Base-by-base conservation (phyloP, 805 yeast genomes). In the Teunomyces lycoperdinae region DNA sequence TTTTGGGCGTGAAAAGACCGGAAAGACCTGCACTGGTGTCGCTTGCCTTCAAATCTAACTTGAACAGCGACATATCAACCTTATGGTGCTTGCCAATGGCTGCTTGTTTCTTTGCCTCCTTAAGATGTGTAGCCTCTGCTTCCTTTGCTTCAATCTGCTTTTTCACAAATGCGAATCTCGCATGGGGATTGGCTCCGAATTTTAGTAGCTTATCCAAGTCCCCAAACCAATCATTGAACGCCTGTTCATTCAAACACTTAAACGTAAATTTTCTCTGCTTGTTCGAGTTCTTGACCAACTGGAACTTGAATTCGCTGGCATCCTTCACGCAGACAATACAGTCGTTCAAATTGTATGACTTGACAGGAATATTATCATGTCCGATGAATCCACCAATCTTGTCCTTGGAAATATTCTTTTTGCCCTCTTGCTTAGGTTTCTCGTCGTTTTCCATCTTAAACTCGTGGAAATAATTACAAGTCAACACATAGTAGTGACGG, bases 191-290 rank as follows among this genome's bases (percentile, higher is more conserved):
- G 46, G 66, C 62, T 17, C 72, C 71, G 53, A 74, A 79, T 42
- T 72, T 68, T 29, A 78, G 70, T 53, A 84, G 64, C 51, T 81
- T 83, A 28, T 68, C 65, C 40, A 84, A 62, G 58, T 83, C 85
- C 27, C 71, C 74, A 31, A 70, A 64, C 89, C 89, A 84, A 53
- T 71, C 73, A 24, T 58, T 59, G 44, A 76, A 76, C 44, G 79
- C 79, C 31, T 64, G 69, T 11, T 55, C 62, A 26, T 68, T 70
- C 50, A 74, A 58, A 62, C 84, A 66, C 66, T 75, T 68, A 61
- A 78, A 78, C 1, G 73, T 67, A 42, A 58, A 55, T 55, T 67
- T 71, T 28, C 66, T 67, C 14, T 59, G 50, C 14, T 55, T 47
- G 48, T 64, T 63, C 9, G 66, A 55, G 16, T 51, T 56, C 51